A percentile compares a stretch with the other conserved stretches of the same genome.
These are phyloP conservation scores for Monosporascus sp. DNA, from an alignment of 2,329 filamentous ascomycete genomes.

Conservation along the genomic window DNA sequence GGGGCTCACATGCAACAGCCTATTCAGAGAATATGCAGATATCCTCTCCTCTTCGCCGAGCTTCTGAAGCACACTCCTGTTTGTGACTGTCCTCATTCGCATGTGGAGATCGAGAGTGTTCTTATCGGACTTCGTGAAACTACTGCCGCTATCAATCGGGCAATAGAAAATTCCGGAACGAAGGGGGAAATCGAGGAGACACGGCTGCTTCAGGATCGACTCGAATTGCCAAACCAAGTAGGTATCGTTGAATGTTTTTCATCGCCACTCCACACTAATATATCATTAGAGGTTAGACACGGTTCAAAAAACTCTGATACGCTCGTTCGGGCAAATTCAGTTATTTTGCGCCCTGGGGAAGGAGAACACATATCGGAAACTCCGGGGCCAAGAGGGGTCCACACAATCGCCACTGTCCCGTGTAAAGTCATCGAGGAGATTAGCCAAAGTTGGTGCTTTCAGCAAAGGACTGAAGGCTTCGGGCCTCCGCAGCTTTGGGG, in stretches of 20 bases:
- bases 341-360: constrained; percentile 69
- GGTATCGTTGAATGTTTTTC: constrained; percentile 14
- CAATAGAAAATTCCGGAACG: constrained; percentile 69
- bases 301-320: constrained; percentile 60
- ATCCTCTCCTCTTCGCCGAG: constrained; percentile 80
- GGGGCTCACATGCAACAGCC: constrained; percentile 49
- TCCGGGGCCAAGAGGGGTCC: constrained; percentile 9
- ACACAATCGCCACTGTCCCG: constrained; percentile 15
- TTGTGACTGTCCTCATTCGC: constrained; percentile 76
- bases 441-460: constrained; percentile 31
- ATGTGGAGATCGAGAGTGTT: constrained; percentile 72
- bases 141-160: constrained; percentile 75
- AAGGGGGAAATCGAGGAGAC: constrained; percentile 72
- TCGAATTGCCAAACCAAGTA: constrained; percentile 70
- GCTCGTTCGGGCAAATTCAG: constrained; percentile 71
- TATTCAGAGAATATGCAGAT: constrained; percentile 87
- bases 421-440: constrained; percentile 28
- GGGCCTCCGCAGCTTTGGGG: constrained; percentile 34
- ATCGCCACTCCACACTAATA: constrained; percentile 13
- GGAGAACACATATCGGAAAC: constrained; percentile 18
- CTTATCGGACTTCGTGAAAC: constrained; percentile 67
- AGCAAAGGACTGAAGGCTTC: constrained; percentile 34
- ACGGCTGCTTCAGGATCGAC: constrained; percentile 76
- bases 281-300: constrained; percentile 41
- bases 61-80: constrained; percentile 78